Percentiles rank a stretch among this genome's conserved stretches.
phyloP scores from a whole-genome alignment of 1,284 basidiomycete species.

The Paramarasmius palmivorus region DNA sequence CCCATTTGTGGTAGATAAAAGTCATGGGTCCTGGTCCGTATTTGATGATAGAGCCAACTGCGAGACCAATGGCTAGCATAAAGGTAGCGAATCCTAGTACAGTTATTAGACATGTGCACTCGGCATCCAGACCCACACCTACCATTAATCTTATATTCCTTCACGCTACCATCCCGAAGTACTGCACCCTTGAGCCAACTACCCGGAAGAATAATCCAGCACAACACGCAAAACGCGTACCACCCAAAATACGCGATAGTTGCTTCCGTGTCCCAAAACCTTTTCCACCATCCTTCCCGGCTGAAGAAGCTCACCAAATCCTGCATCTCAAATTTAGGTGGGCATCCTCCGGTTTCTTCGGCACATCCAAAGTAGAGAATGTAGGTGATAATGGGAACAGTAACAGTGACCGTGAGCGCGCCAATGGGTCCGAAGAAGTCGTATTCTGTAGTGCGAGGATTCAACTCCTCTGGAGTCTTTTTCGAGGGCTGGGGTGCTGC shows the following conservation, averaged over 20 bases:
- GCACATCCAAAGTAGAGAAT: constrained; percentile 86
- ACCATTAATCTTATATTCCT: constrained; percentile 96
- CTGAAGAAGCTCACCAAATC: constrained; percentile 36
- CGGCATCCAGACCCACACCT: constrained; percentile 16
- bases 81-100: constrained; percentile 82
- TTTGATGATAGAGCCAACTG: constrained; percentile 66
- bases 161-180: constrained; percentile 77
- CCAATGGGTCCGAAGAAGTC: constrained; percentile 90
- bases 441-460: constrained; percentile 68
- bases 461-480: constrained; percentile 35
- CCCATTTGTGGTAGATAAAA: constrained; percentile 90
- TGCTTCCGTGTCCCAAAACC: constrained; percentile 82
- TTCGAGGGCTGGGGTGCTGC: background rate
- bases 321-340: constrained; percentile 47
- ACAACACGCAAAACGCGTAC: constrained; percentile 84
- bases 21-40: constrained; percentile 83
- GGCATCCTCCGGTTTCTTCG: constrained; percentile 76
- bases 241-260: constrained; percentile 79
- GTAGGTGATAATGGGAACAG: constrained; percentile 78
- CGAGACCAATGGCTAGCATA: constrained; percentile 74
- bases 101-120: background rate
- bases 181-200: constrained; percentile 81
- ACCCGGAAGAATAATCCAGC: constrained; percentile 87
- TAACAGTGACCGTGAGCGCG: constrained; percentile 69
- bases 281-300: constrained; percentile 59